Evolutionary conservation across 2,329 filamentous ascomycete genomes (phyloP).

Genomic region (Juglanconis sp.): DNA sequence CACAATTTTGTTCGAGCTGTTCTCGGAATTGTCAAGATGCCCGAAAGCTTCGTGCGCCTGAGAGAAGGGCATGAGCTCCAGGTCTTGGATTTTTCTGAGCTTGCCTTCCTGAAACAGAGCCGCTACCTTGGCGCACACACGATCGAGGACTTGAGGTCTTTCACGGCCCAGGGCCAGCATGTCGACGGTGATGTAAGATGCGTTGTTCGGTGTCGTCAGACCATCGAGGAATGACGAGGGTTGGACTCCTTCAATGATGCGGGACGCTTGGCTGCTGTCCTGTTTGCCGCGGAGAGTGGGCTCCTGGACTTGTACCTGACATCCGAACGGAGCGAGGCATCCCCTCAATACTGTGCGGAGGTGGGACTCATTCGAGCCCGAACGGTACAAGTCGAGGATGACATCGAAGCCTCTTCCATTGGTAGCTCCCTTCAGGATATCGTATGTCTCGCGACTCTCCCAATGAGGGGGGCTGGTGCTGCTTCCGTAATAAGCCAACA

Average conservation of each 20-base stretch:
- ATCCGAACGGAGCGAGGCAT: constrained; percentile 7
- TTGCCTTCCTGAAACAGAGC: constrained; percentile 31
- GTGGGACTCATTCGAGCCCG: not conserved
- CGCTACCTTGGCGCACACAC: constrained; percentile 35
- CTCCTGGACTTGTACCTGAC: not conserved
- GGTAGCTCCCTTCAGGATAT: not conserved
- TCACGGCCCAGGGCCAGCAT: constrained; percentile 41
- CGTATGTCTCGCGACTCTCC: not conserved
- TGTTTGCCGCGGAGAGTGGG: not conserved
- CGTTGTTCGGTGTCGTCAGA: constrained; percentile 30
- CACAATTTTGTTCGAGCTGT: constrained; percentile 39
- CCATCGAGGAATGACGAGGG: not conserved
- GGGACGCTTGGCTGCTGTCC: not conserved
- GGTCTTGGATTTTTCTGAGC: constrained; percentile 34
- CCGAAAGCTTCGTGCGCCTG: constrained; percentile 37
- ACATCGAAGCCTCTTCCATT: not conserved
- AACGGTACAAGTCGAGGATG: not conserved
- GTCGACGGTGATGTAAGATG: constrained; percentile 44
- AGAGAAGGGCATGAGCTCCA: constrained; percentile 34
- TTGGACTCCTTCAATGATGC: not conserved
- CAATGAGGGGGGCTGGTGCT: not conserved
- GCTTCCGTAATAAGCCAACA: not conserved
- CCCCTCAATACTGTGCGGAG: constrained; percentile 6
- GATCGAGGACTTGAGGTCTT: constrained; percentile 38
- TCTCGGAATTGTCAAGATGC: constrained; percentile 32